Percentiles rank a stretch among this genome's conserved stretches.
Evolutionary conservation across 1,284 basidiomycete genomes (phyloP).

Genomic region (Veloboletus limbatus): DNA sequence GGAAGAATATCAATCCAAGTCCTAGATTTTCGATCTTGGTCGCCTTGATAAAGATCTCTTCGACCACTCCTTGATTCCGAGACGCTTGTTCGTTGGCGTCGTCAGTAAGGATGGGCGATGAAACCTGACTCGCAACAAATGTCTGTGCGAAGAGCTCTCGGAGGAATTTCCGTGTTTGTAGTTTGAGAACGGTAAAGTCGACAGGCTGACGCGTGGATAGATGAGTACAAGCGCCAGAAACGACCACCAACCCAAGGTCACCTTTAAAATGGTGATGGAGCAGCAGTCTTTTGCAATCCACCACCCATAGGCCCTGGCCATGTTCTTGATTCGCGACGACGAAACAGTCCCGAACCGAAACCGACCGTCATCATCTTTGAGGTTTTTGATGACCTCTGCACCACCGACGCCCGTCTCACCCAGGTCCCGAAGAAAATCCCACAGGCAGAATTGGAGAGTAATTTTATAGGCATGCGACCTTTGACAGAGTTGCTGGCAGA

Average conservation of each 20-base stretch:
- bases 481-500: constrained; percentile 72
- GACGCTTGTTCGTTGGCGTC: constrained; percentile 38
- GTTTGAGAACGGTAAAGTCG: constrained; percentile 75
- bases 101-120: constrained; percentile 56
- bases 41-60: constrained; percentile 72
- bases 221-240: neutral
- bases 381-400: constrained; percentile 67
- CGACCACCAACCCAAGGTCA: constrained; percentile 30
- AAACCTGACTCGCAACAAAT: constrained; percentile 70
- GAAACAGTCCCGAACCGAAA: constrained; percentile 59
- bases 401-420: constrained; percentile 86
- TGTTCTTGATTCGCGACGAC: constrained; percentile 54
- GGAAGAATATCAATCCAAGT: constrained; percentile 68
- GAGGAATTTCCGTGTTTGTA: constrained; percentile 65
- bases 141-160: constrained; percentile 64
- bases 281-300: constrained; percentile 76
- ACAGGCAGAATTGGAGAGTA: constrained; percentile 93
- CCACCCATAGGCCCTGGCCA: constrained; percentile 82
- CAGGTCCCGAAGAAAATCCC: constrained; percentile 94
- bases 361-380: constrained; percentile 42
- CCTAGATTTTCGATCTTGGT: constrained; percentile 57
- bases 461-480: constrained; percentile 83
- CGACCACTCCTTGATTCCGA: constrained; percentile 59
- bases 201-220: constrained; percentile 56
- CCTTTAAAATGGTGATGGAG: constrained; percentile 80